Percentiles rank a stretch among this genome's conserved stretches.
Evolutionary conservation across 371 early-diverging fungal genomes (phyloP).

Genomic region (Mortierella sp.): DNA sequence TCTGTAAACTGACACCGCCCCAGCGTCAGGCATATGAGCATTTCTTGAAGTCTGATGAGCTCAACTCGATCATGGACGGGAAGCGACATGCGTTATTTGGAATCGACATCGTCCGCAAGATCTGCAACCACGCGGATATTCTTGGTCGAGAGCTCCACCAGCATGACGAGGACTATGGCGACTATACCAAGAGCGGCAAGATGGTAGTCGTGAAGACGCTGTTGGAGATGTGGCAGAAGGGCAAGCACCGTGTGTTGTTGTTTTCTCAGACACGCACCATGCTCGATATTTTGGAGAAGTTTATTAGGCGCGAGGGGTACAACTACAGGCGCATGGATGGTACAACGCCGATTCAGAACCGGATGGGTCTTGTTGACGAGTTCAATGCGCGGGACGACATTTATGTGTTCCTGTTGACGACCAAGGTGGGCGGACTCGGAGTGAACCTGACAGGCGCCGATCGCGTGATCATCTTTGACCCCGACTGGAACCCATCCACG

Average conservation of each 20-base stretch:
- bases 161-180: constrained; percentile 74
- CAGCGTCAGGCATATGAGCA: constrained; percentile 86
- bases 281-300: constrained; percentile 93
- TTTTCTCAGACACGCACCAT: constrained; percentile 98
- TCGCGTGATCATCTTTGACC: constrained; percentile 97
- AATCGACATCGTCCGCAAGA: constrained; percentile 96
- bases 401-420: constrained; percentile 95
- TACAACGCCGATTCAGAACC: constrained; percentile 85
- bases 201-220: constrained; percentile 89
- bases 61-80: constrained; percentile 86
- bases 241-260: constrained; percentile 91
- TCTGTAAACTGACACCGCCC: constrained; percentile 87
- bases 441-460: constrained; percentile 97
- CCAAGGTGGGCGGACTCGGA: constrained; percentile 98
- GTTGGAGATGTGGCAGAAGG: constrained; percentile 87
- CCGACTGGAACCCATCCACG: constrained; percentile 99
- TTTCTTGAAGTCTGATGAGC: constrained; percentile 80
- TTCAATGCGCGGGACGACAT: constrained; percentile 82
- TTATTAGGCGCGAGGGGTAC: constrained; percentile 68
- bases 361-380: constrained; percentile 88
- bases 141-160: constrained; percentile 55
- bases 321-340: constrained; percentile 96
- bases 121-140: constrained; percentile 97
- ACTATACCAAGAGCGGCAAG: constrained; percentile 84
- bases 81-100: constrained; percentile 89